phyloP scores from a whole-genome alignment of 495 filamentous ascomycete species.

The Xylaria longipes region DNA sequence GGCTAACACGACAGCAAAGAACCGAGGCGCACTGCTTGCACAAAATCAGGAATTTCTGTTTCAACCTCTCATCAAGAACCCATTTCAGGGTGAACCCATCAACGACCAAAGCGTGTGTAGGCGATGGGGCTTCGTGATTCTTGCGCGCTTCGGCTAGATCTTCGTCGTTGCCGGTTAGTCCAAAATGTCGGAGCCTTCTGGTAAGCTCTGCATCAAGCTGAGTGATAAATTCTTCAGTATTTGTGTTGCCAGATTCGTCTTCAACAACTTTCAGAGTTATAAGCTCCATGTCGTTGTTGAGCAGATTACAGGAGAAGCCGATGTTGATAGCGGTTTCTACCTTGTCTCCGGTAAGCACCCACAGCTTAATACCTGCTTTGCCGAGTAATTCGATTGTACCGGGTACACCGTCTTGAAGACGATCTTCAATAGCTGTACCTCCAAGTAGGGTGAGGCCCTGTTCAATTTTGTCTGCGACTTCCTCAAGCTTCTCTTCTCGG shows the following conservation, averaged over 20 bases:
- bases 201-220: constrained; percentile 74
- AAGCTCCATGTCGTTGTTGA: constrained; percentile 97
- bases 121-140: constrained; percentile 81
- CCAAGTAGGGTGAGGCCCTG: constrained; percentile 87
- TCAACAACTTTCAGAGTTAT: constrained; percentile 88
- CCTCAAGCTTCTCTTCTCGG: constrained; percentile 93
- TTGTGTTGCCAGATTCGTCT: constrained; percentile 55
- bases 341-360: constrained; percentile 98
- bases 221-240: constrained; percentile 52
- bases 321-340: constrained; percentile 99
- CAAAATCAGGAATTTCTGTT: constrained; percentile 90
- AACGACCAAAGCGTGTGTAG: constrained; percentile 96
- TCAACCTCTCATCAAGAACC: constrained; percentile 80
- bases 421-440: constrained; percentile 97
- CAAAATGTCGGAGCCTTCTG: constrained; percentile 72
- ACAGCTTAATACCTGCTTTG: constrained; percentile 97
- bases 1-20: constrained; percentile 96
- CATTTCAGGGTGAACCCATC: constrained; percentile 94
- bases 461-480: constrained; percentile 88
- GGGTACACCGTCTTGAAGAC: constrained; percentile 95
- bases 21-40: constrained; percentile 98
- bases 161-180: constrained; percentile 83
- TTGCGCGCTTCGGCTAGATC: constrained; percentile 79
- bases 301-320: constrained; percentile 97
- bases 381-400: constrained; percentile 94